Percentiles rank a stretch among this genome's conserved stretches.
phyloP scores from a whole-genome alignment of 1,284 basidiomycete species.

The Trichosporon faecale region DNA sequence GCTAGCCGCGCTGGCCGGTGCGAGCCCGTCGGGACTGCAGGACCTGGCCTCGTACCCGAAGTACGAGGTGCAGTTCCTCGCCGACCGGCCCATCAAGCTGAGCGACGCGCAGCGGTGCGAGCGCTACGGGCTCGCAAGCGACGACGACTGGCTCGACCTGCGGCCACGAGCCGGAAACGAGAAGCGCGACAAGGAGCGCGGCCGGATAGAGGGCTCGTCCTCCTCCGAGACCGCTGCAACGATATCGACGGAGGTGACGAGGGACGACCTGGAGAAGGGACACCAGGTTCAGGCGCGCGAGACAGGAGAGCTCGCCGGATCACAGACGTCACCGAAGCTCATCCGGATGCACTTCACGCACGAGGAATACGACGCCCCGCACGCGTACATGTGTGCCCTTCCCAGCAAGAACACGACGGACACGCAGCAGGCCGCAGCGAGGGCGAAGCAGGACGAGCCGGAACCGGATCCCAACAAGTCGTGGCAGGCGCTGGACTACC shows the following conservation, averaged over 20 bases:
- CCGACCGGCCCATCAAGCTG: conserved; percentile 69
- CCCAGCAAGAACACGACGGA: conserved; percentile 37
- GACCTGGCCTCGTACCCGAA: conserved; percentile 81
- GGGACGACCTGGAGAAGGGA: conserved; percentile 6
- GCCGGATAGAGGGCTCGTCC: not conserved
- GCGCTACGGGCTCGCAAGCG: conserved; percentile 62
- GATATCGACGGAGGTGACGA: conserved; percentile 23
- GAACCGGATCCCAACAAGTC: conserved; percentile 44
- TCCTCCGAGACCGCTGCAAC: not conserved
- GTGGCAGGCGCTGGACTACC: conserved; percentile 50
- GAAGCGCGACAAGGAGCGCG: conserved; percentile 50
- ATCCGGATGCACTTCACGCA: conserved; percentile 37
- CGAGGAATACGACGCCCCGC: conserved; percentile 14
- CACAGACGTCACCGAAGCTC: conserved; percentile 17
- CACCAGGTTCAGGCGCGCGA: not conserved
- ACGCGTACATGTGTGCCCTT: conserved; percentile 48
- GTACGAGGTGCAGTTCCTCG: conserved; percentile 74
- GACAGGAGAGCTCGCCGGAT: not conserved
- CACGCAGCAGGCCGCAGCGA: conserved; percentile 25
- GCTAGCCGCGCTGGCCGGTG: conserved; percentile 27
- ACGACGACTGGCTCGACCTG: conserved; percentile 70
- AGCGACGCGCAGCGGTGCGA: conserved; percentile 72
- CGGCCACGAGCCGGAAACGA: conserved; percentile 60
- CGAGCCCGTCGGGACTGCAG: conserved; percentile 46
- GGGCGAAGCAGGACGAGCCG: conserved; percentile 34